Percentiles rank a stretch among this genome's conserved stretches.
Conservation (phyloP, 1,284 basidiomycete species). For the Polyporus tsugae region DNA sequence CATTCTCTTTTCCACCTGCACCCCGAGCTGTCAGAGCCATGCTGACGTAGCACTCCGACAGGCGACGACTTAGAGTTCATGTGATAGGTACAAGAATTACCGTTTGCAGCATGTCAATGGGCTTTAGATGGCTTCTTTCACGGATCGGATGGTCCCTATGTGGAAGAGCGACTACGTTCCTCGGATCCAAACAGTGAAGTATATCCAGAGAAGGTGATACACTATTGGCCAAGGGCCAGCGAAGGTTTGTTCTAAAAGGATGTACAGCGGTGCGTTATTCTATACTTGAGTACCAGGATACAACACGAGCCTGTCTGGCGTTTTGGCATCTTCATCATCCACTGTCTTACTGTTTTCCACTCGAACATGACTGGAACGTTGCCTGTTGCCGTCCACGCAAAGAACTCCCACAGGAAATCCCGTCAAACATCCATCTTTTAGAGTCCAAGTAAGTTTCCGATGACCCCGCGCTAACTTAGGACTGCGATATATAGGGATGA, state of each 20-base stretch:
- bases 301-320: not conserved
- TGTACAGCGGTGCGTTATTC: too few relatives aligned
- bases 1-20: not conserved
- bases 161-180: too few relatives aligned
- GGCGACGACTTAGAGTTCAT: not conserved
- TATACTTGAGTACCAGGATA: not conserved
- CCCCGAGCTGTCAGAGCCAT: not conserved
- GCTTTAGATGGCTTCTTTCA: not conserved
- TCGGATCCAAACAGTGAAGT: not conserved
- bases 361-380: too few relatives aligned
- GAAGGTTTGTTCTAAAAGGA: not conserved
- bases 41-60: not conserved
- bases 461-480: too few relatives aligned
- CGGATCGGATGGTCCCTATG: too few relatives aligned
- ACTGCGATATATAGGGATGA: too few relatives aligned
- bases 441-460: too few relatives aligned
- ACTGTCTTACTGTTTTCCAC: not conserved
- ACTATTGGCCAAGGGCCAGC: not conserved
- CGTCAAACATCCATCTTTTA: too few relatives aligned
- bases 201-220: not conserved
- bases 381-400: too few relatives aligned
- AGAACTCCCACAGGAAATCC: too few relatives aligned
- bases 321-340: not conserved
- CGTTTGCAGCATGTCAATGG: not conserved
- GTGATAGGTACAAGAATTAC: not conserved